phyloP scores from a whole-genome alignment of 371 early-diverging fungal genomes.

The Basidiobolus meristosporus region DNA sequence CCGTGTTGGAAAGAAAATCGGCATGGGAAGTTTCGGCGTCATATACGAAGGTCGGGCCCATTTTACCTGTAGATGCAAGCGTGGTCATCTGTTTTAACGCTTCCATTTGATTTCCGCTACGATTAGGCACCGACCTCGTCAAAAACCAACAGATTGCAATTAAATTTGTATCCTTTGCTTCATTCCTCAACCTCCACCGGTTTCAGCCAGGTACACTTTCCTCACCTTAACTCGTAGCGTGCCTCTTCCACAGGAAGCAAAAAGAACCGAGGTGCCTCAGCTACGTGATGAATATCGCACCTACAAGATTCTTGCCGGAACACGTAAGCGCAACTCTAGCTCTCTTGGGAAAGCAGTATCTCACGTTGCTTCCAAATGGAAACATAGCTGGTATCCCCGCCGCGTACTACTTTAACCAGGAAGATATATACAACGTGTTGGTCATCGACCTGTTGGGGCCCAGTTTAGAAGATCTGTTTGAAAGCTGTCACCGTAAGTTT shows the following conservation, averaged over 20 bases:
- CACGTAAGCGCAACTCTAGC: constrained; percentile 22
- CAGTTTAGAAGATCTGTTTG: constrained; percentile 95
- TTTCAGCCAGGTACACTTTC: too few species aligned
- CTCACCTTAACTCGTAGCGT: too few species aligned
- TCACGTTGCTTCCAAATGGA: too few species aligned
- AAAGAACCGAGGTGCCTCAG: constrained; percentile 86
- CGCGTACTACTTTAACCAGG: constrained; percentile 90
- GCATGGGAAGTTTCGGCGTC: constrained; percentile 93
- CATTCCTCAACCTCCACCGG: neutral
- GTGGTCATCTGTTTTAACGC: constrained; percentile 1
- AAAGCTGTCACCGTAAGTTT: constrained; percentile 81
- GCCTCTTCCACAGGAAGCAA: constrained; percentile 47
- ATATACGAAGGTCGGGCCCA: constrained; percentile 98
- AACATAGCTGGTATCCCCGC: constrained; percentile 72
- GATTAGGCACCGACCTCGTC: constrained; percentile 36
- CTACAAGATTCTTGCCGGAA: constrained; percentile 67
- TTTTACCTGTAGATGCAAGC: constrained; percentile 10
- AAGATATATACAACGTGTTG: constrained; percentile 88
- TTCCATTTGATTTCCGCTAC: too few species aligned
- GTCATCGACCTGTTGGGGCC: constrained; percentile 97
- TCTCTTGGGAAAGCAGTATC: neutral
- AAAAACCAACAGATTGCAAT: constrained; percentile 75
- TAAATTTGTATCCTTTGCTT: constrained; percentile 35
- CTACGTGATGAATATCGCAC: constrained; percentile 83
- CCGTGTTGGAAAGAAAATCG: constrained; percentile 91